Base-by-base conservation (phyloP, 2,329 filamentous ascomycete species). In the Capronia coronata region DNA sequence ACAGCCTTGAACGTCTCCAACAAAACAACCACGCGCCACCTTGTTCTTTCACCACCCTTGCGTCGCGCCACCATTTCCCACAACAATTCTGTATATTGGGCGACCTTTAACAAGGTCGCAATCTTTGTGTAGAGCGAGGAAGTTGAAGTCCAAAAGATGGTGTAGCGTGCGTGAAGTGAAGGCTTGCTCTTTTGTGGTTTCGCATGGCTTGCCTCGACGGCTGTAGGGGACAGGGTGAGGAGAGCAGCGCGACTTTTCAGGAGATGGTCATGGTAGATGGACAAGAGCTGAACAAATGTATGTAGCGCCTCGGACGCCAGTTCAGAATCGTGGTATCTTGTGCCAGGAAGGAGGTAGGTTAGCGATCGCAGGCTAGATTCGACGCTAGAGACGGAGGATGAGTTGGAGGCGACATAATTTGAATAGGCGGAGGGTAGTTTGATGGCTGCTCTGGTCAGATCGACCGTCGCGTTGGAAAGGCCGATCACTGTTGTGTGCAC, bases 21-120 rank as follows among this genome's bases (percentile, higher is more conserved):
- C 2, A 94, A 65, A 9, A 97, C 82, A 4, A 97, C 81, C 0
- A 94, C 81, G 44, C 87, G 82, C 93, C 93, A 98, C 23, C 89
- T 80, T 21, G 84, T 70, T 62, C 79, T 82, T 67, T 94, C 79
- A 38, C 85, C 89, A 14, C 87, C 86, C 55, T 83, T 83, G 42
- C 91, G 79, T 69, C 94, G 94, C 22, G 90, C 90, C 22, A 86
- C 80, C 93, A 98, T 98, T 67, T 98, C 93, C 78, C 91, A 93
- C n/a, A 98, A 72, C 23, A 98, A 74, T 70, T 98, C 88, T 0
- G 90, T 95, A 65, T 97, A 97, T 59, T 93, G 86, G 21, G 96
- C 86, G 70, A 94, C 85, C 65, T 94, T 88, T 42, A 98, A 73
- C 3, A 89, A 73, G 57, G 90, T 77, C 34, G 91, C 90, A 47